Conservation (phyloP, 192 early-diverging fungal species). For the Coemansia sp. region DNA sequence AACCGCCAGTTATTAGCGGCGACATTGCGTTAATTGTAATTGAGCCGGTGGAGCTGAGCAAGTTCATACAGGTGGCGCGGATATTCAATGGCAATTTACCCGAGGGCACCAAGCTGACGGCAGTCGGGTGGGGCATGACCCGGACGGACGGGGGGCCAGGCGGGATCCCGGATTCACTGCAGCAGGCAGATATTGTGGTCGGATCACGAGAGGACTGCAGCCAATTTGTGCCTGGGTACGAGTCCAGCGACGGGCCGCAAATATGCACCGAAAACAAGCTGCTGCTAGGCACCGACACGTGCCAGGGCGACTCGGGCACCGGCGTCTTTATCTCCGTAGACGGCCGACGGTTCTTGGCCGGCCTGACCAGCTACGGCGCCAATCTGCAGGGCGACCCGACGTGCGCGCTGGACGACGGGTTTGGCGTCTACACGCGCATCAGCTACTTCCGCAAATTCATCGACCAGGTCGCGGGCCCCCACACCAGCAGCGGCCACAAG, state of each 20-base stretch:
- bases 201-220: slow-evolving; percentile 19
- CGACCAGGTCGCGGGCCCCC: slow-evolving; percentile 1
- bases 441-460: slow-evolving; percentile 30
- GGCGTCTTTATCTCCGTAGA: slow-evolving; percentile 17
- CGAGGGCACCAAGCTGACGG: slow-evolving; percentile 13
- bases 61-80: background rate
- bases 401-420: slow-evolving; percentile 36
- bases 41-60: background rate
- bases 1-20: slow-evolving; percentile 8
- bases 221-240: slow-evolving; percentile 18
- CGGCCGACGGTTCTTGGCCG: slow-evolving; percentile 21
- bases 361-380: slow-evolving; percentile 44
- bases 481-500: background rate
- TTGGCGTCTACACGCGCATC: slow-evolving; percentile 38
- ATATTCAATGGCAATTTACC: slow-evolving; percentile 23
- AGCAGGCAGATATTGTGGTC: slow-evolving; percentile 21
- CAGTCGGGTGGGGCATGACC: slow-evolving; percentile 38
- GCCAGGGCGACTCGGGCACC: slow-evolving; percentile 47
- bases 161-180: slow-evolving; percentile 17
- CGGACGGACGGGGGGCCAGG: background rate
- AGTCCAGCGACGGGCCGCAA: slow-evolving; percentile 41
- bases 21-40: slow-evolving; percentile 30
- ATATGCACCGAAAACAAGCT: slow-evolving; percentile 45
- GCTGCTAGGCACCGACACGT: slow-evolving; percentile 29
- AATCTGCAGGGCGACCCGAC: slow-evolving; percentile 30